Base-by-base conservation (phyloP, 768 basidiomycete genomes). In the Pleurotus giganteus region DNA sequence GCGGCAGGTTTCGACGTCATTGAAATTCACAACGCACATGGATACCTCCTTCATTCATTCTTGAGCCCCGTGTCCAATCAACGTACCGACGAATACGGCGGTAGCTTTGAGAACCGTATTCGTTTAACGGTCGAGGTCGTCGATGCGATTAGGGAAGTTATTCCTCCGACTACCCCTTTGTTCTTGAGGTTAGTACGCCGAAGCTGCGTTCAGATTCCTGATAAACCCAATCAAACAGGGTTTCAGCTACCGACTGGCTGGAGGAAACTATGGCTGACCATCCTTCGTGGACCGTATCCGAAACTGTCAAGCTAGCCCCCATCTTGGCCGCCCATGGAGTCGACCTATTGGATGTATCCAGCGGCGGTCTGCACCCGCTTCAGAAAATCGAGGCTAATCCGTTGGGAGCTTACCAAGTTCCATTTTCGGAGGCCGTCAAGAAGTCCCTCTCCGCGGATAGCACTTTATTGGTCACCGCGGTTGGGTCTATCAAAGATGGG, bases 221-320 rank as follows among this genome's bases (percentile, higher is more conserved):
- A n/a, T n/a, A n/a, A n/a, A n/a, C n/a, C n/a, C n/a, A n/a, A n/a
- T n/a, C n/a, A n/a, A n/a, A n/a, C n/a, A n/a, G n/a, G n/a, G n/a
- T n/a, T n/a, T n/a, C n/a, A 37, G 91, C 82, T 1, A 85, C 83
- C 0, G 91, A 92, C 55, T 88, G 88, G 85, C 70, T 88, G 6
- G 83, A 85, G 59, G 75, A 80, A 54, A 70, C 74, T 4, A 67
- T 79, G 1, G 80, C 83, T 0, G 69, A 85, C 55, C 81, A 86
- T 57, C 77, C 78, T 8, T 81, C 81, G 4, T 90, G 91, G 89
- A 77, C 79, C 12, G 58, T 79, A 1, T 82, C 87, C 64, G 90
- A 92, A 63, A 88, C 85, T 1, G 80, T 80, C 21, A 71, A 76
- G 29, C 72, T 91, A 17, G 80, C 84, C 1, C 69, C 73, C 15